Evolutionary conservation across 352 stramenopile genomes (phyloP).

Genomic region (Phytophthora gonapodyides): DNA sequence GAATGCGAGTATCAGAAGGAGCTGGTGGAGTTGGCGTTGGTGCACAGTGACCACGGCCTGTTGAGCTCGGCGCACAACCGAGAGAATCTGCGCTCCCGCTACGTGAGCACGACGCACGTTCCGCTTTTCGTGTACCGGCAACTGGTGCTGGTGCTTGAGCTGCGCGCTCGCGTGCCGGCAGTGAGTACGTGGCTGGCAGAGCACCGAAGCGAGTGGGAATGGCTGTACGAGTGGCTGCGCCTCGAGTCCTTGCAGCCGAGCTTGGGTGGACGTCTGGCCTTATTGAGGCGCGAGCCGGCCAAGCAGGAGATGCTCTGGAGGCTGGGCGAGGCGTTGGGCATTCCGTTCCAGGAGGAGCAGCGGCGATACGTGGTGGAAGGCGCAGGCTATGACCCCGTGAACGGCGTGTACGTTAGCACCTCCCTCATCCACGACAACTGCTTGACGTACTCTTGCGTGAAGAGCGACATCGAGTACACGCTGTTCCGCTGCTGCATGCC

Average conservation of each 20-base stretch:
- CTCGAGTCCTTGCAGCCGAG: constrained; percentile 82
- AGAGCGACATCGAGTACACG: constrained; percentile 87
- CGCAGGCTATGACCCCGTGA: constrained; percentile 90
- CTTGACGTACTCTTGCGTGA: constrained; percentile 69
- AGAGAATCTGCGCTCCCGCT: constrained; percentile 65
- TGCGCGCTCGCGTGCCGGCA: constrained; percentile 63
- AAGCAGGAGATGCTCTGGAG: constrained; percentile 77
- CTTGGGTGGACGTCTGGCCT: constrained; percentile 64
- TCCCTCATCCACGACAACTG: constrained; percentile 75
- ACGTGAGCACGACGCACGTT: constrained; percentile 70
- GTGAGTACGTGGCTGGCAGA: constrained; percentile 62
- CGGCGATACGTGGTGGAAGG: constrained; percentile 88
- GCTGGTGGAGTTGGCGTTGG: constrained; percentile 72
- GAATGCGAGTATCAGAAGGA: constrained; percentile 62
- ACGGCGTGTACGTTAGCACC: constrained; percentile 94
- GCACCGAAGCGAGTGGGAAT: constrained; percentile 70
- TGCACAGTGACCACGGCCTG: constrained; percentile 69
- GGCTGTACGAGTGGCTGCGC: constrained; percentile 90
- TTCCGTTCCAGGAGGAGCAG: constrained; percentile 76
- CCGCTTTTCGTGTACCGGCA: constrained; percentile 85
- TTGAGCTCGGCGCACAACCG: constrained; percentile 68
- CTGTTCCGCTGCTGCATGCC: constrained; percentile 98
- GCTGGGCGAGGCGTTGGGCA: constrained; percentile 62
- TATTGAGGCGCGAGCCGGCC: constrained; percentile 70
- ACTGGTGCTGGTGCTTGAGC: constrained; percentile 67